Evolutionary conservation across 2,329 filamentous ascomycete species (phyloP), one percentile per base, ranked within the genome.

Genomic region (Rutstroemia sp.): DNA sequence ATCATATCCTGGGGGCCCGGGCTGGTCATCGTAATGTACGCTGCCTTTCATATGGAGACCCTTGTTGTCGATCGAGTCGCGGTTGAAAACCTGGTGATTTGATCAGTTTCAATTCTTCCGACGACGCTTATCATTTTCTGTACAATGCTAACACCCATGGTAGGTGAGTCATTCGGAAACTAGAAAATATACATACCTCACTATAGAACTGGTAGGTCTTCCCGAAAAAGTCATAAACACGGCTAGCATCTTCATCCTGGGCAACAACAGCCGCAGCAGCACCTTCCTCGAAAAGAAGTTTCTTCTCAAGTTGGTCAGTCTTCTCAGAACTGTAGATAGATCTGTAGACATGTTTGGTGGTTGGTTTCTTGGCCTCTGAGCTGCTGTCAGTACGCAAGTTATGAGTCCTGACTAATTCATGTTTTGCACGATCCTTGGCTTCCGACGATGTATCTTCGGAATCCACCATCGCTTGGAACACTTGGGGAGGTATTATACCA

Each of bases 31-130:
- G 19, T 78, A 81, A 61, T 82, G 78, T 19, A 82, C 75, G n/a
- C 73, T 76, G 64, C 75, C 78, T 58, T 76, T 68, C 37, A 81
- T 72, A n/a, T 73, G 68, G 64, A 73, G 70, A 58, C 76, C 75
- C 49, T 73, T 70, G 68, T 79, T 76, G 67, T 82, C 76, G 55
- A 81, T 75, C 0, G 76, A 79, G 27, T 75, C 70, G 73, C 77
- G 79, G 41, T 72, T 65, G 61, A 80, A 80, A 37, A 73, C 68
- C 10, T 52, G 39, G 16, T 42, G 39, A 42, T 42, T 17, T 42
- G 39, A 19, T 17, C 19, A 42, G 19, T 42, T 42, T 42, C 39
- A 17, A 42, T 42, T 42, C 16, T 17, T 42, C 16, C 19, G 39
- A 12, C 9, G 14, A 42, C n/a, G 39, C 5, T 14, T 21, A 10